Evolutionary conservation across 2,329 filamentous ascomycete species (phyloP), one percentile per base, ranked within the genome.

Genomic region (Aspergillus oerlinghausenensis): DNA sequence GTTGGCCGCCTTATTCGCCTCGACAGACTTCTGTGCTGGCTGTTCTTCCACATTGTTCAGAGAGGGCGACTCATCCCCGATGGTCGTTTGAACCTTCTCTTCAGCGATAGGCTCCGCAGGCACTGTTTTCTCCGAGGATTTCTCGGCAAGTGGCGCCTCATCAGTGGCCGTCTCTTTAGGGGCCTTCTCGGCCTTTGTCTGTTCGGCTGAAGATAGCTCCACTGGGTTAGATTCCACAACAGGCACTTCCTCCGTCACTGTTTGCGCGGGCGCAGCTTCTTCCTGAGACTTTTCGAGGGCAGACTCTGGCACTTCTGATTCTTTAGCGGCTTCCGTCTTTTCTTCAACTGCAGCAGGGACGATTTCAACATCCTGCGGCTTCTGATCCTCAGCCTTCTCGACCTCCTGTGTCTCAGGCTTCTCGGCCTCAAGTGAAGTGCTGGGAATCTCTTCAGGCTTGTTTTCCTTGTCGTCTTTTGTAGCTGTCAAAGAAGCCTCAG

Each of bases 31-130:
- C 9, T 26, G 47, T 25, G 45, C 45, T 3, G 52, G 32, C 23
- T 55, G 40, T 50, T 61, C 63, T 1, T 17, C 29, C 28, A 43
- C 21, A 47, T 53, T 26, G 10, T 50, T 47, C 23, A 56, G 52
- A 10, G 51, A 19, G 10, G 14, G 3, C 2, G 50, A 17, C n/a
- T 57, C 49, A 32, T 59, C 51, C 43, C 53, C 42, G 29, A 50
- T 48, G 23, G 21, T 23, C 26, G 28, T 38, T 17, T 19, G 50
- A 32, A 55, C 49, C 17, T 54, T 55, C n/a, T 52, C 9, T 17
- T 32, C 49, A 51, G 55, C 52, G 19, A 56, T 49, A 19, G 35
- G 29, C 7, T 25, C 35, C 17, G 42, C 29, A 10, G 26, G 23
- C 21, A n/a, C 21, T 11, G n/a, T 29, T 7, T 49, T 29, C 28